Conservation (phyloP, 2,329 filamentous ascomycete species). For the Hirsutella rhossiliensis region DNA sequence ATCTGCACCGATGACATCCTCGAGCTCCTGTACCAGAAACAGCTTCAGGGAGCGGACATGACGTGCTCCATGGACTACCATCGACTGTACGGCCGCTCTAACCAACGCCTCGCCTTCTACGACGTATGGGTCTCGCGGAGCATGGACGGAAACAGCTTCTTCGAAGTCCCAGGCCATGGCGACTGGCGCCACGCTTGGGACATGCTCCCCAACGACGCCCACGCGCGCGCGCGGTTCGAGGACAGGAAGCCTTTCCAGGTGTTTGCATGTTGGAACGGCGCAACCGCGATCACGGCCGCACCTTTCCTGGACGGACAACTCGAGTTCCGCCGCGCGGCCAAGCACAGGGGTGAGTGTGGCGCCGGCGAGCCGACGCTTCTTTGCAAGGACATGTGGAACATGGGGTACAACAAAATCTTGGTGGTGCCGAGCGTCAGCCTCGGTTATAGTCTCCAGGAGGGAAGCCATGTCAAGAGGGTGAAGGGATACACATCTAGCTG, state of each 20-base stretch:
- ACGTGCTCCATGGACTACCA: conserved; percentile 41
- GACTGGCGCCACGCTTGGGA: conserved; percentile 36
- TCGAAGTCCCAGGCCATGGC: conserved; percentile 35
- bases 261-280: conserved; percentile 50
- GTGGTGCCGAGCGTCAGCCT: conserved; percentile 44
- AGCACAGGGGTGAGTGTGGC: conserved; percentile 30
- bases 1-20: conserved; percentile 43
- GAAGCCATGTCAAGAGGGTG: background rate
- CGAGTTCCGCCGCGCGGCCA: conserved; percentile 26
- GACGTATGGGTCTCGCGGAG: conserved; percentile 43
- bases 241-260: conserved; percentile 40
- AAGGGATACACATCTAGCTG: background rate
- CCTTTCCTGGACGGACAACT: conserved; percentile 32
- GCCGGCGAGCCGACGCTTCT: conserved; percentile 44
- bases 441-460: conserved; percentile 27
- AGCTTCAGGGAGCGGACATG: conserved; percentile 36
- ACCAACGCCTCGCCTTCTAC: conserved; percentile 43
- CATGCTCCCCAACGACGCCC: conserved; percentile 37
- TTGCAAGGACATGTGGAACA: conserved; percentile 43
- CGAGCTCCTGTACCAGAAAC: conserved; percentile 39
- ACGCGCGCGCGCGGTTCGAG: conserved; percentile 19
- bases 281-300: conserved; percentile 31
- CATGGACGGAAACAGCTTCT: conserved; percentile 42
- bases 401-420: conserved; percentile 38
- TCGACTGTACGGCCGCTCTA: conserved; percentile 6